Evolutionary conservation across 2,329 filamentous ascomycete genomes (phyloP).

Genomic region (Coleophoma eucalyptorum): DNA sequence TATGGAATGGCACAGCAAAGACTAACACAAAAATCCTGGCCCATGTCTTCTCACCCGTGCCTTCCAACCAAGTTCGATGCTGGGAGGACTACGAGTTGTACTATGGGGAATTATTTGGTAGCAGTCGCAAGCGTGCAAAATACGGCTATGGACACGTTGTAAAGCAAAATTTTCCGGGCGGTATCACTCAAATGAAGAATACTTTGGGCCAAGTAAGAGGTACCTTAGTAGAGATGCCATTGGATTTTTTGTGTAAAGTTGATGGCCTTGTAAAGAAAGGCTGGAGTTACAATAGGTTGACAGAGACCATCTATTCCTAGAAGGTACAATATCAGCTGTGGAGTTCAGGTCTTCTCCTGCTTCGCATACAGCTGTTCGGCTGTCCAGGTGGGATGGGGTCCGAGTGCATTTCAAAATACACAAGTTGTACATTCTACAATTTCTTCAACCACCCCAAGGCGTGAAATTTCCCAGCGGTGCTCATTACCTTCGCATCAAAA

Average conservation of each 20-base stretch:
- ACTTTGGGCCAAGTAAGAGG: conserved; percentile 64
- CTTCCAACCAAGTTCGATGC: conserved; percentile 61
- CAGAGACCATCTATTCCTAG: conserved; percentile 68
- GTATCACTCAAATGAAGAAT: conserved; percentile 70
- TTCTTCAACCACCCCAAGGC: no score
- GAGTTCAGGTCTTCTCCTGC: no score
- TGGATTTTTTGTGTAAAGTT: conserved; percentile 77
- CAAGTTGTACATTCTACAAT: no score
- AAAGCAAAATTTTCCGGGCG: conserved; percentile 69
- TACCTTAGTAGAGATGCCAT: conserved; percentile 82
- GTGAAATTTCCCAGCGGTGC: no score
- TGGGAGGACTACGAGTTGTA: conserved; percentile 74
- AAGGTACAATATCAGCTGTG: no score
- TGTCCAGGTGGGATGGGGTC: no score
- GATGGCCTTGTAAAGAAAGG: conserved; percentile 80
- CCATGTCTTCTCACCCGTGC: conserved; percentile 77
- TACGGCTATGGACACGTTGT: conserved; percentile 88
- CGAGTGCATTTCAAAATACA: no score
- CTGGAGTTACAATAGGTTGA: conserved; percentile 66
- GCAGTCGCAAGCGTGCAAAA: conserved; percentile 38
- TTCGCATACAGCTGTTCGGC: no score
- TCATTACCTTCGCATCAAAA: no score
- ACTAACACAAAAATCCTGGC: conserved; percentile 79
- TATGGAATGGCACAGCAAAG: conserved; percentile 71
- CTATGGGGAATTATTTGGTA: conserved; percentile 64